Conservation (phyloP, 2,329 filamentous ascomycete species). For the Aspergillus jensenii region DNA sequence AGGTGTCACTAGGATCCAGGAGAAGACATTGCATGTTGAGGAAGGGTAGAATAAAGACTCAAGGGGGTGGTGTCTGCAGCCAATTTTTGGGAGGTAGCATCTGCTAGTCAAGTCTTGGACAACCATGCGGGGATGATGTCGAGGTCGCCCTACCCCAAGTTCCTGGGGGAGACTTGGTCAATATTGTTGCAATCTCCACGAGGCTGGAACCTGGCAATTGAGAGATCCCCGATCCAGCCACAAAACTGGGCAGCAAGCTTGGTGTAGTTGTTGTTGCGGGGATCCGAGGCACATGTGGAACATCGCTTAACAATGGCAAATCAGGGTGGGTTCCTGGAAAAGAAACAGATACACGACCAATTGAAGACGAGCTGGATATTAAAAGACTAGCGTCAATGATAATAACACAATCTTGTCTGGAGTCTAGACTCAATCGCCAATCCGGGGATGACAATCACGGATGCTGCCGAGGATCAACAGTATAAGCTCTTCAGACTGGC, state of each 20-base stretch:
- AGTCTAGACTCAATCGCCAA: not conserved
- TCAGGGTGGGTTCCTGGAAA: not conserved
- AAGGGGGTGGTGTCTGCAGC: too few relatives aligned
- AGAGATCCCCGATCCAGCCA: not conserved
- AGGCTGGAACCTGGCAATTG: not conserved
- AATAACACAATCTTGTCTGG: too few relatives aligned
- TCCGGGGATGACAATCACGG: slow-evolving; percentile 3
- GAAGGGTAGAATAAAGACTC: too few relatives aligned
- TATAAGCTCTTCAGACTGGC: not conserved
- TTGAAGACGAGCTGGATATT: too few relatives aligned
- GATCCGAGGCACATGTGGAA: not conserved
- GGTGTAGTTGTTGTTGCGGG: not conserved
- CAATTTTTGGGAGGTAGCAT: not conserved
- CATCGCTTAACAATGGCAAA: not conserved
- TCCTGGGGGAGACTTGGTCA: not conserved
- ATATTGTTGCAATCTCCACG: not conserved
- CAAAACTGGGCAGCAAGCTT: not conserved
- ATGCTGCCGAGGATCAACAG: not conserved
- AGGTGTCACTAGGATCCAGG: too few relatives aligned
- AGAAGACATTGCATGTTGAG: too few relatives aligned
- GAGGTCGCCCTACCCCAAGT: not conserved
- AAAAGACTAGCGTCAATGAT: too few relatives aligned
- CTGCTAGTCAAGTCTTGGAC: not conserved
- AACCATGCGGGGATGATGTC: not conserved
- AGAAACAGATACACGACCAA: too few relatives aligned